Conservation (phyloP, 139 green algal genomes). For the Tetratostichococcus sp. region DNA sequence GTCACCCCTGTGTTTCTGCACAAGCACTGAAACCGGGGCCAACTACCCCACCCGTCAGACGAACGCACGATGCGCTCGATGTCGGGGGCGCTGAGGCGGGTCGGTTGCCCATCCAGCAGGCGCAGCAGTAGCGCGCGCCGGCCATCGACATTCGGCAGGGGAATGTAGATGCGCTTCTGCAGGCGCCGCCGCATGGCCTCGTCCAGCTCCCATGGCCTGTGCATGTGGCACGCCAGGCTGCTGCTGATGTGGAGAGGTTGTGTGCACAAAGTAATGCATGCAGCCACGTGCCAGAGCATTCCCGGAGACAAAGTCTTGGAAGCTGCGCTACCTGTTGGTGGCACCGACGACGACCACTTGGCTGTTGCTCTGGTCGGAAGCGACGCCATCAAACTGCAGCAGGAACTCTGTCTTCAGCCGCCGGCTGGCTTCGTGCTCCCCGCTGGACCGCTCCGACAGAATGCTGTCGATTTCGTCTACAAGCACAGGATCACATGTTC, state of each 20-base stretch:
- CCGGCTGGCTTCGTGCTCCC: slow-evolving; percentile 90
- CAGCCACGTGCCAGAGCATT: too few relatives aligned
- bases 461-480: slow-evolving; percentile 54
- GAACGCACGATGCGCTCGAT: slow-evolving; percentile 18
- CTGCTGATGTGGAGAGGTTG: too few relatives aligned
- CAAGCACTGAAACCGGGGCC: too few relatives aligned
- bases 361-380: slow-evolving; percentile 25
- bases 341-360: slow-evolving; percentile 85
- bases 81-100: slow-evolving; percentile 2
- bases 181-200: slow-evolving; percentile 82
- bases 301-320: too few relatives aligned
- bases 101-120: slow-evolving; percentile 39
- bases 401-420: slow-evolving; percentile 95
- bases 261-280: background rate
- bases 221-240: background rate
- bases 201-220: slow-evolving; percentile 79
- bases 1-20: too few relatives aligned
- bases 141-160: slow-evolving; percentile 74
- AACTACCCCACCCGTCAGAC: slow-evolving; percentile 10
- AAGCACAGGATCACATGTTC: background rate
- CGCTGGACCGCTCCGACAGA: slow-evolving; percentile 42
- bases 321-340: slow-evolving; percentile 88
- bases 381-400: slow-evolving; percentile 44
- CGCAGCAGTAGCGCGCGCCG: slow-evolving; percentile 50
- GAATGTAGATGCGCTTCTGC: slow-evolving; percentile 94